phyloP scores from a whole-genome alignment of 768 basidiomycete genomes.

The Candolleomyces eurysporus region DNA sequence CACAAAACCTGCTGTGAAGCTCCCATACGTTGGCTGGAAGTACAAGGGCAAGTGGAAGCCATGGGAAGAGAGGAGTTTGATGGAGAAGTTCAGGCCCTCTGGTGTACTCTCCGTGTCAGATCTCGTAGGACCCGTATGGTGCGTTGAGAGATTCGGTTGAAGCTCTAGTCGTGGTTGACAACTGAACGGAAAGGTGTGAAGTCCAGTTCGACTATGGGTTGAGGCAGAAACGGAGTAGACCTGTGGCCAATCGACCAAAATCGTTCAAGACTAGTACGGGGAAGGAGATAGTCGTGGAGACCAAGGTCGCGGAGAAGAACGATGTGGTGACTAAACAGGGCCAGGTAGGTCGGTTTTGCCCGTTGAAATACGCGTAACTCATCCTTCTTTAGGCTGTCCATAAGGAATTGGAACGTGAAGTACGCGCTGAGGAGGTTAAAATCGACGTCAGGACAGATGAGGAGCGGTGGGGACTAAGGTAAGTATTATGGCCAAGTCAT shows the following conservation, averaged over 20 bases:
- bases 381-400: constrained; percentile 58
- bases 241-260: constrained; percentile 48
- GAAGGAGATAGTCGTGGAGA: constrained; percentile 55
- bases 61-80: constrained; percentile 8
- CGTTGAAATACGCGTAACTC: not conserved
- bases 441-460: constrained; percentile 56
- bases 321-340: constrained; percentile 55
- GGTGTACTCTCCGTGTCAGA: constrained; percentile 61
- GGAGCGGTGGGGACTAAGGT: constrained; percentile 81
- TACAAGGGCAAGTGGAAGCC: constrained; percentile 30
- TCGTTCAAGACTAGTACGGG: constrained; percentile 58
- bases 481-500: constrained; percentile 14
- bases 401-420: constrained; percentile 71
- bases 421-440: constrained; percentile 53
- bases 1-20: not conserved
- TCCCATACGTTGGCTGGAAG: not conserved
- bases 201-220: constrained; percentile 77
- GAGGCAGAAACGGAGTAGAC: constrained; percentile 51
- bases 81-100: constrained; percentile 41
- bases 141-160: constrained; percentile 14
- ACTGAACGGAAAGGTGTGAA: constrained; percentile 60
- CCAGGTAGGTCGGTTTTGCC: constrained; percentile 35
- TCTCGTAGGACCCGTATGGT: constrained; percentile 62
- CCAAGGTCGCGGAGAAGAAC: constrained; percentile 50
- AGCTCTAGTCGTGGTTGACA: not conserved